Evolutionary conservation across 176 grass and related monocot species (phyloP).

Genomic region (Eleusine indica): DNA sequence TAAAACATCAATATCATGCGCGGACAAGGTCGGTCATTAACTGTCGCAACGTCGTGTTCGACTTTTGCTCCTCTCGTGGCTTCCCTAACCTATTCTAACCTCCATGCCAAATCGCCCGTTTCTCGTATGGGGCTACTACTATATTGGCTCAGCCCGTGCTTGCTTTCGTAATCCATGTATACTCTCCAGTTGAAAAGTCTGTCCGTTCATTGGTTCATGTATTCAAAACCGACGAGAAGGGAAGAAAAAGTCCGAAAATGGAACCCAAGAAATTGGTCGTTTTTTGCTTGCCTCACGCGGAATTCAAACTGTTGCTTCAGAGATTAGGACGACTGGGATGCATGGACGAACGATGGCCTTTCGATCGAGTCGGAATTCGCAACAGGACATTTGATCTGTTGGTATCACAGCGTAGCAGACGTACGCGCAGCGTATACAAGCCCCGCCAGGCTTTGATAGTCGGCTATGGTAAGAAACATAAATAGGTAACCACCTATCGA

Average conservation of each 20-base stretch:
- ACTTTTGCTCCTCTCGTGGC: neutral
- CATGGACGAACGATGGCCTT: neutral
- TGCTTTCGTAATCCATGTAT: neutral
- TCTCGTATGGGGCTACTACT: no score
- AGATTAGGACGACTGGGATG: neutral
- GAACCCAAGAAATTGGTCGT: neutral
- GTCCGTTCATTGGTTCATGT: neutral
- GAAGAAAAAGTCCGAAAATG: neutral
- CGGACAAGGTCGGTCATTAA: no score
- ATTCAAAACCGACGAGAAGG: neutral
- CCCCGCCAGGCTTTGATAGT: no score
- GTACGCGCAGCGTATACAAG: neutral
- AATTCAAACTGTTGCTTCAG: neutral
- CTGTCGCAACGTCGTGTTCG: neutral
- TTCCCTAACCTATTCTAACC: neutral
- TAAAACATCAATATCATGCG: neutral
- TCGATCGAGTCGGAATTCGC: neutral
- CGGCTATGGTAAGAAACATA: no score
- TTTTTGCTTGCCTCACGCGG: slow-evolving; percentile 19
- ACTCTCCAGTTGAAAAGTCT: neutral
- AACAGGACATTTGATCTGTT: slow-evolving; percentile 15
- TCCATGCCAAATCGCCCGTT: neutral
- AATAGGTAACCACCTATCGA: no score
- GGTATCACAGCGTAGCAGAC: slow-evolving; percentile 17
- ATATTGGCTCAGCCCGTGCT: neutral